Evolutionary conservation across 2,329 filamentous ascomycete species (phyloP).

Genomic region (Pseudophaeomoniella oleicola): DNA sequence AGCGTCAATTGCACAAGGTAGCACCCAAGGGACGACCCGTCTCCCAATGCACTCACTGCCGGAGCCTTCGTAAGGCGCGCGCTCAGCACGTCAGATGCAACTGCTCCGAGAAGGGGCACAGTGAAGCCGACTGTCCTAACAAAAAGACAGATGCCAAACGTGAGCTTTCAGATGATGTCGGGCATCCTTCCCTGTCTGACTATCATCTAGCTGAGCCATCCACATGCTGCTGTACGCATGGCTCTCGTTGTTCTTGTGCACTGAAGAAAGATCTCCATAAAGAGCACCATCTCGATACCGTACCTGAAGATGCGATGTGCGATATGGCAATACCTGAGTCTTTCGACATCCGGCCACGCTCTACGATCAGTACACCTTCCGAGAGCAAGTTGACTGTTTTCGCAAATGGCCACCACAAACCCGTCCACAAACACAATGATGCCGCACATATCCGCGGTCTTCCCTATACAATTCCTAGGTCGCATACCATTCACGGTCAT

Average conservation of each 20-base stretch:
- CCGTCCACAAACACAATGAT: slow-evolving; percentile 50
- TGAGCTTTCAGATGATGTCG: slow-evolving; percentile 19
- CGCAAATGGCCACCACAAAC: slow-evolving; percentile 50
- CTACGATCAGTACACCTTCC: slow-evolving; percentile 33
- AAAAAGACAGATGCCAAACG: slow-evolving; percentile 21
- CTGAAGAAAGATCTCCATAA: slow-evolving; percentile 39
- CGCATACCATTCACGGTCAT: slow-evolving; percentile 34
- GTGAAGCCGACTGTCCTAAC: slow-evolving; percentile 17
- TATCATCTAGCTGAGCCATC: slow-evolving; percentile 9
- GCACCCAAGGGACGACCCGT: slow-evolving; percentile 96
- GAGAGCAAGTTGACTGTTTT: slow-evolving; percentile 47
- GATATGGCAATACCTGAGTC: slow-evolving; percentile 5
- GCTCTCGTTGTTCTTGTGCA: slow-evolving; percentile 45
- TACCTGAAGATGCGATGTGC: slow-evolving; percentile 22
- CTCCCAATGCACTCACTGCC: slow-evolving; percentile 95
- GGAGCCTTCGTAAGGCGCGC: slow-evolving; percentile 87
- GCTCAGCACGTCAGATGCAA: slow-evolving; percentile 92
- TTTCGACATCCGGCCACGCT: slow-evolving; percentile 29
- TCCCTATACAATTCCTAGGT: slow-evolving; percentile 47
- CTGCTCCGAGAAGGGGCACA: slow-evolving; percentile 67
- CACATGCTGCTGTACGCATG: slow-evolving; percentile 38
- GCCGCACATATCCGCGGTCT: slow-evolving; percentile 46
- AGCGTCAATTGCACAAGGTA: slow-evolving; percentile 83
- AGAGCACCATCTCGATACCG: slow-evolving; percentile 35
- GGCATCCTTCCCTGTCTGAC: slow-evolving; percentile 6